phyloP scores from a whole-genome alignment of 192 early-diverging fungal species.

The Thoreauomyces humboldtii region DNA sequence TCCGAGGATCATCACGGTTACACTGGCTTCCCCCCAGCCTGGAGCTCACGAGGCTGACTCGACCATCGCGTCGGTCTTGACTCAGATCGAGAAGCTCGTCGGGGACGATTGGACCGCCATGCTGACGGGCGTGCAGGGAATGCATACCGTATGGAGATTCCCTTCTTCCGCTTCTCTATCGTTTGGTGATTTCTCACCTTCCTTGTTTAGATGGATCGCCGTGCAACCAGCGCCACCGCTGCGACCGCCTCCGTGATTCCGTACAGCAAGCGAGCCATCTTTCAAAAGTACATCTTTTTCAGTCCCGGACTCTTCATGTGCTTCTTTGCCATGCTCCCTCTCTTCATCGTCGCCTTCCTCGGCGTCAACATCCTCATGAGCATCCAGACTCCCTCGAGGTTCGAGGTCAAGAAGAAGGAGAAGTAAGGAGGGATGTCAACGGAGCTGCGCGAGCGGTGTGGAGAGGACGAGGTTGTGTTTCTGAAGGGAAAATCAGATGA shows the following conservation, averaged over 20 bases:
- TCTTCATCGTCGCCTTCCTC: slow-evolving; percentile 23
- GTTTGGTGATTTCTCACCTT: no score
- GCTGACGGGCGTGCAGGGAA: slow-evolving; percentile 6
- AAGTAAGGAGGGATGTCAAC: no score
- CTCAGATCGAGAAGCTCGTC: neutral
- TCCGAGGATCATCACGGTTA: neutral
- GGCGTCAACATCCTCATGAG: slow-evolving; percentile 24
- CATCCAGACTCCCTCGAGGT: slow-evolving; percentile 19
- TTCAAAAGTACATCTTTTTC: slow-evolving; percentile 34
- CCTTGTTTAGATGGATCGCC: no score
- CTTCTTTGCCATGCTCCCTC: slow-evolving; percentile 18
- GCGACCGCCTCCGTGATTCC: neutral
- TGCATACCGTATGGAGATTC: no score
- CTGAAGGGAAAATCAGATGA: no score
- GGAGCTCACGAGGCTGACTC: neutral
- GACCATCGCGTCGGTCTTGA: neutral
- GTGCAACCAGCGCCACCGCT: slow-evolving; percentile 2
- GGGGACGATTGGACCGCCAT: slow-evolving; percentile 17
- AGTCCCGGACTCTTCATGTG: slow-evolving; percentile 27
- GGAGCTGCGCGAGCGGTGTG: neutral
- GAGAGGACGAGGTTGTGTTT: no score
- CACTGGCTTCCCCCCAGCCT: neutral
- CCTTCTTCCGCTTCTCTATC: no score
- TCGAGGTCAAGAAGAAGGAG: slow-evolving; percentile 29
- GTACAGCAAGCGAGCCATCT: slow-evolving; percentile 29